phyloP scores from a whole-genome alignment of 257 asterid genomes.

The Eustoma russellianum region DNA sequence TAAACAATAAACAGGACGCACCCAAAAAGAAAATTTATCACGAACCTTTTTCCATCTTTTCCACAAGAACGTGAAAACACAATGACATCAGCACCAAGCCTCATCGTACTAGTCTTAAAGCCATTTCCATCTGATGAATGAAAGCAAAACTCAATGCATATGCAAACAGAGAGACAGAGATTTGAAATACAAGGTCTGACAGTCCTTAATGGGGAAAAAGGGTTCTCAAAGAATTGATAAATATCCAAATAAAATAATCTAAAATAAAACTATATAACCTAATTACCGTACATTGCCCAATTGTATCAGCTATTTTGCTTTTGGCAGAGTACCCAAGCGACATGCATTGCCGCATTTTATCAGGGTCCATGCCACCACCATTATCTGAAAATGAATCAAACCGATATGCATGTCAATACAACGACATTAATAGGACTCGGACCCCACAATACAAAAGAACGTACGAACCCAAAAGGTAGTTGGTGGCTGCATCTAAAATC shows the following conservation, averaged over 20 bases:
- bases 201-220: constrained; percentile 2
- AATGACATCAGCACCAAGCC: constrained; percentile 98
- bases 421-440: not conserved
- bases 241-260: not conserved
- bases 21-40: constrained; percentile 4
- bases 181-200: too few species aligned
- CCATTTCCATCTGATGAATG: constrained; percentile 84
- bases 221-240: not conserved
- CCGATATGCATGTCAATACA: not conserved
- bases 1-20: too few species aligned
- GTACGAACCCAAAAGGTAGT: too few species aligned
- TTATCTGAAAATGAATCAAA: constrained; percentile 37
- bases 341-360: constrained; percentile 91
- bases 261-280: too few species aligned
- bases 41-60: constrained; percentile 53
- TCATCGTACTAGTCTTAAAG: constrained; percentile 98
- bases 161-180: too few species aligned
- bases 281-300: constrained; percentile 76
- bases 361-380: constrained; percentile 97
- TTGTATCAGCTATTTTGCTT: constrained; percentile 69
- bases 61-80: constrained; percentile 78
- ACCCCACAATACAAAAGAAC: not conserved
- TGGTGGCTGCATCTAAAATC: too few species aligned
- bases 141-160: too few species aligned
- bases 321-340: constrained; percentile 94